phyloP scores from a whole-genome alignment of 2,329 filamentous ascomycete species.

The Pseudogymnoascus destructans region DNA sequence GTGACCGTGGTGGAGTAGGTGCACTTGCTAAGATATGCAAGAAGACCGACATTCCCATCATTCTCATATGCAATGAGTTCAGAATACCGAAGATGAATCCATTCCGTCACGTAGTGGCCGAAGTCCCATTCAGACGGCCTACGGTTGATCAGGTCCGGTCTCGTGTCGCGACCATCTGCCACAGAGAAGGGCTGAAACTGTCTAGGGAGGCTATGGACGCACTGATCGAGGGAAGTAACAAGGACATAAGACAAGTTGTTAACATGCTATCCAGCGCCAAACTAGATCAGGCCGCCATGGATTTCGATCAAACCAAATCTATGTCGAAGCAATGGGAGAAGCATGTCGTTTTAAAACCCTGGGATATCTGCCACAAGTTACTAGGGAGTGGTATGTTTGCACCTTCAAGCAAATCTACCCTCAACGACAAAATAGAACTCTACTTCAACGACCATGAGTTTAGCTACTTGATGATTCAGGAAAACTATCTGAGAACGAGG shows the following conservation, averaged over 20 bases:
- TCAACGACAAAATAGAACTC: conserved; percentile 96
- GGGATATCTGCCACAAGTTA: conserved; percentile 95
- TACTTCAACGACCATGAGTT: conserved; percentile 99
- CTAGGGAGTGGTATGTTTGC: conserved; percentile 78
- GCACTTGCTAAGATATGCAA: conserved; percentile 89
- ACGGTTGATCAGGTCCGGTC: conserved; percentile 85
- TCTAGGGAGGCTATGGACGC: conserved; percentile 75
- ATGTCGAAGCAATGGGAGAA: conserved; percentile 99
- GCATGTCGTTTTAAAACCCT: conserved; percentile 89
- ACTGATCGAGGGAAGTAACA: conserved; percentile 86
- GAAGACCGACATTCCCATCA: conserved; percentile 88
- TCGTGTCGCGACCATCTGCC: conserved; percentile 89
- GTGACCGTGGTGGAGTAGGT: conserved; percentile 88
- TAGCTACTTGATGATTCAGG: conserved; percentile 93
- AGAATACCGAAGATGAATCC: conserved; percentile 94
- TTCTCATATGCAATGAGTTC: conserved; percentile 95
- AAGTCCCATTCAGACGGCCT: conserved; percentile 77
- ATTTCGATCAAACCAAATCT: conserved; percentile 72
- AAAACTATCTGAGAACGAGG: conserved; percentile 84
- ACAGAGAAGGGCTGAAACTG: conserved; percentile 78
- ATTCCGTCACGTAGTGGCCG: conserved; percentile 75
- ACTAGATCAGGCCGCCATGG: conserved; percentile 67
- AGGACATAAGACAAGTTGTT: conserved; percentile 94
- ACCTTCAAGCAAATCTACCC: conserved; percentile 64
- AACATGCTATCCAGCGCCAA: conserved; percentile 97